Conservation (phyloP, 2,329 filamentous ascomycete species). For the Teratosphaeriaceae sp. region DNA sequence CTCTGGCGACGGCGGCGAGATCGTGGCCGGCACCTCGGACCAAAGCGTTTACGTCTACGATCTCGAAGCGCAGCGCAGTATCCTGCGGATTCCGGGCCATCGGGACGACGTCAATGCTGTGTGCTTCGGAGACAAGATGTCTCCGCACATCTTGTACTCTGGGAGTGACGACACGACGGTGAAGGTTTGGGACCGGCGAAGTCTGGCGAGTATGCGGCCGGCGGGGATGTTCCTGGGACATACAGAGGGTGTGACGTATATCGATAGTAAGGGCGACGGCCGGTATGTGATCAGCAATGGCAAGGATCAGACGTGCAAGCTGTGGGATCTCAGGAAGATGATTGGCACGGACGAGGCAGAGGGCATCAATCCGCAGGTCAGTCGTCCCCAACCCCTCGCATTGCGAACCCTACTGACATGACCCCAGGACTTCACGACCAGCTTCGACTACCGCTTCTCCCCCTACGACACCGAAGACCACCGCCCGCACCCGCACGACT, state of each 20-base stretch:
- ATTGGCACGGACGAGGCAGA: slow-evolving; percentile 63
- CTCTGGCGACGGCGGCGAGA: slow-evolving; percentile 81
- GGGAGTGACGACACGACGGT: slow-evolving; percentile 91
- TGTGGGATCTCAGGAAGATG: slow-evolving; percentile 92
- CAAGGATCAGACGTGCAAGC: slow-evolving; percentile 95
- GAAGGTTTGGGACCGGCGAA: slow-evolving; percentile 90
- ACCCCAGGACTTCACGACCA: slow-evolving; percentile 46
- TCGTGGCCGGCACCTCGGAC: slow-evolving; percentile 81
- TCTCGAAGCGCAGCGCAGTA: slow-evolving; percentile 69
- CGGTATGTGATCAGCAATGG: slow-evolving; percentile 89
- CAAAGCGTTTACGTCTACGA: slow-evolving; percentile 84
- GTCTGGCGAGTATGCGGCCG: slow-evolving; percentile 54
- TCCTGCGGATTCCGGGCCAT: slow-evolving; percentile 73
- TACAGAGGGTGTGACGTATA: slow-evolving; percentile 59
- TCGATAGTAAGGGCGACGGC: slow-evolving; percentile 77
- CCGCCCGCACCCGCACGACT: slow-evolving; percentile 74
- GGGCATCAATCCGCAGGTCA: slow-evolving; percentile 43
- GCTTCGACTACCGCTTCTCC: slow-evolving; percentile 70
- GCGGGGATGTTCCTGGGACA: slow-evolving; percentile 60
- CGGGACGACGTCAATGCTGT: slow-evolving; percentile 91
- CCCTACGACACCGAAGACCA: slow-evolving; percentile 59
- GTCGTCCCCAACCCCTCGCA: neutral
- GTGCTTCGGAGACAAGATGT: slow-evolving; percentile 82
- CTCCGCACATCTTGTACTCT: slow-evolving; percentile 91
- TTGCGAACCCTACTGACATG: neutral